Base-by-base conservation (phyloP, 2,329 filamentous ascomycete species). In the Arthrobotrys musiformis region DNA sequence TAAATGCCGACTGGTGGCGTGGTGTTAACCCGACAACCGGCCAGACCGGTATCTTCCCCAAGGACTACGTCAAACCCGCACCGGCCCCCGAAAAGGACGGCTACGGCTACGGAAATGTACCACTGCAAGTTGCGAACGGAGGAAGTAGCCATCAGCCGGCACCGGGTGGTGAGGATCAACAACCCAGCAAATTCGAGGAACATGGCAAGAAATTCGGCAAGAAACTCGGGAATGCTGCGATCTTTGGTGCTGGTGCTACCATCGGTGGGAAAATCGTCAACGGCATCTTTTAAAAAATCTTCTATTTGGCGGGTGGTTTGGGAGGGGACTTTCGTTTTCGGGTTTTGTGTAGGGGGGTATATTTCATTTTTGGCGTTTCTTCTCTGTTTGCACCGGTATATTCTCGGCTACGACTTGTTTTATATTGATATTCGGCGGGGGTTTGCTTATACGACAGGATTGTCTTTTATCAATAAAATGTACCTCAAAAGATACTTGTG, bases 1-100 rank as follows among this genome's bases (percentile, higher is more conserved):
- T 97, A 91, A 98, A 98, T 84, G 89, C 90, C 79, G 94, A 98
- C 84, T 98, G 94, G 94, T 97, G 93, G 93, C 91, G 93, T 87
- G 94, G 94, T 80, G 89, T 89, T 81, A 97, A 97, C 84, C 86
- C 91, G 82, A 90, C 93, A 64, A 97, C 93, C 7, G 91, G 91
- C 69, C 85, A 89, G 80, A 93, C 97, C 85, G 94, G 94, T 81
- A 97, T 98, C 83, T 98, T 98, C 87, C 94, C 94, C n/a, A 89
- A 91, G 80, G 93, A 89, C 83, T 98, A 98, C 83, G 94, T 97
- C 60, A 87, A 86, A 79, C 86, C 92, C 62, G 87, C 91, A 80
- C 90, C 91, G 83, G 82, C 82, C 79, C 80, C 84, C 79, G 64
- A 76, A 48, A 81, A 86, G 61, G 78, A 83, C 82, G 80, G 73